phyloP scores from a whole-genome alignment of 176 grass and related monocot genomes.

The Secale cereale region DNA sequence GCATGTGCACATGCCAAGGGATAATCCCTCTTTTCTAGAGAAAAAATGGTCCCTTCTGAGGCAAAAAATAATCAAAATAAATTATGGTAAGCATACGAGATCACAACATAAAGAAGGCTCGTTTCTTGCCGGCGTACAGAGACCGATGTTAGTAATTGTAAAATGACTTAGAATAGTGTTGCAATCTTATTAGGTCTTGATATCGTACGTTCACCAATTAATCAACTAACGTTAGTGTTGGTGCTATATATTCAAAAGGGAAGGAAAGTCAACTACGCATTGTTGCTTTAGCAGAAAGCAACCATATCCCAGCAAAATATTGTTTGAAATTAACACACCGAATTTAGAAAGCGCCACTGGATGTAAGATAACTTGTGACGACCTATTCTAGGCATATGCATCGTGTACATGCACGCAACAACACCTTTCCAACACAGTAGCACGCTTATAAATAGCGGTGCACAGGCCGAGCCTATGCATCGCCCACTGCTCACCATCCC shows the following conservation, averaged over 20 bases:
- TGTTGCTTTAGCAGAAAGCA: conserved; percentile 6
- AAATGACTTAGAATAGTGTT: neutral
- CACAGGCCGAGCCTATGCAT: neutral
- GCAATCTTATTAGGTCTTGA: neutral
- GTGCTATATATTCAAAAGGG: neutral
- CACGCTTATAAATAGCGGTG: conserved; percentile 13
- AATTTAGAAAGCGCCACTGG: neutral
- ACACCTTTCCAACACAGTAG: neutral
- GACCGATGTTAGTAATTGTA: neutral
- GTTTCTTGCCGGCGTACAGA: neutral
- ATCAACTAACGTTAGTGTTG: neutral
- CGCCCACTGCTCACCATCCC: conserved; percentile 3
- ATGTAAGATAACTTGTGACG: neutral
- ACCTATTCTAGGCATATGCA: neutral
- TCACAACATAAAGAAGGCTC: neutral
- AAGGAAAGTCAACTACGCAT: conserved; percentile 18
- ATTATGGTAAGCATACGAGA: neutral
- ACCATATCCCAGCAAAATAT: neutral
- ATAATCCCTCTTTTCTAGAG: too few relatives aligned
- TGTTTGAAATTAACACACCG: neutral
- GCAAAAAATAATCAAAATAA: neutral
- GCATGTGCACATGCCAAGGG: too few relatives aligned
- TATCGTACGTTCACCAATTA: neutral
- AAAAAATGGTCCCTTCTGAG: neutral
- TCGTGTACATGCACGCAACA: neutral